Evolutionary conservation across 768 basidiomycete species (phyloP).

Genomic region (Lactifluus pinguis): DNA sequence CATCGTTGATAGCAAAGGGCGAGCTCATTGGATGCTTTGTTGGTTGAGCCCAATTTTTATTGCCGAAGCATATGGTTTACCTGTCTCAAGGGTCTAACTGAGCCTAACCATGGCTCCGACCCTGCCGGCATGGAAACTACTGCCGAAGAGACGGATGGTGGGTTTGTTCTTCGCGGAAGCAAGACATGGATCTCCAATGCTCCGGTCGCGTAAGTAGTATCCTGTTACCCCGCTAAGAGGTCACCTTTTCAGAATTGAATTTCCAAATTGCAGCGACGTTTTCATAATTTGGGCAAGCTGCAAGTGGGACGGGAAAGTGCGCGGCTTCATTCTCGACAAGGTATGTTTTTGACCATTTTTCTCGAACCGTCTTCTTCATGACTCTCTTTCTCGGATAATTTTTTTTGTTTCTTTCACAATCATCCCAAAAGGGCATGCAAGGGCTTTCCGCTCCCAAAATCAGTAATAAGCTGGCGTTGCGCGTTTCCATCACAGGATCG

Average conservation of each 20-base stretch:
- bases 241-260: conserved; percentile 1
- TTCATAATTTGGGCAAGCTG: conserved; percentile 93
- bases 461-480: conserved; percentile 87
- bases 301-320: conserved; percentile 86
- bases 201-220: conserved; percentile 58
- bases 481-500: conserved; percentile 76
- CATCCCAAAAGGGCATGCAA: conserved; percentile 49
- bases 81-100: conserved; percentile 70
- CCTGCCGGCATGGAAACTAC: conserved; percentile 97
- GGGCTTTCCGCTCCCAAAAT: conserved; percentile 82
- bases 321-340: conserved; percentile 89
- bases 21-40: conserved; percentile 92
- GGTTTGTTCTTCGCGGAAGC: conserved; percentile 79
- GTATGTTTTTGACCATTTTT: conserved; percentile 29
- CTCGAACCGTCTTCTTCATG: background rate
- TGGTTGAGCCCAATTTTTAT: conserved; percentile 25
- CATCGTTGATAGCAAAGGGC: conserved; percentile 54
- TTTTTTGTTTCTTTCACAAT: background rate
- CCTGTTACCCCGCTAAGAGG: background rate
- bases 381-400: background rate
- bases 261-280: conserved; percentile 52
- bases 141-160: conserved; percentile 77
- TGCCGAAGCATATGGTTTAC: background rate
- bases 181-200: conserved; percentile 99
- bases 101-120: conserved; percentile 95